Conservation (phyloP, 2,329 filamentous ascomycete genomes). For the Aureobasidium namibiae region DNA sequence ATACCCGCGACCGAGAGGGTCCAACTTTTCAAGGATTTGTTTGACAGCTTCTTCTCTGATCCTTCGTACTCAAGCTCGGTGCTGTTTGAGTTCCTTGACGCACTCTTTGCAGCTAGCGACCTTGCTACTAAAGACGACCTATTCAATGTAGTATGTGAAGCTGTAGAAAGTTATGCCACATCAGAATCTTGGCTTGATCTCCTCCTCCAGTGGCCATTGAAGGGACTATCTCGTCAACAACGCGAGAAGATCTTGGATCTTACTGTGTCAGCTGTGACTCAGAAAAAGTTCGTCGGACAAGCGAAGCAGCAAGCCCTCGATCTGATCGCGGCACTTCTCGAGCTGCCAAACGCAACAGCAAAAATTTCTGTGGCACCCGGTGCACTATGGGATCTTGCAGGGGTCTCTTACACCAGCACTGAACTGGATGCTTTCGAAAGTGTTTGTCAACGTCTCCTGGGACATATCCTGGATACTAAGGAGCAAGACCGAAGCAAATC, state of each 20-base stretch:
- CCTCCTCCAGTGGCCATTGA: slow-evolving; percentile 3
- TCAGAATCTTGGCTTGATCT: neutral
- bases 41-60: neutral
- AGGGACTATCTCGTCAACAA: slow-evolving; percentile 10
- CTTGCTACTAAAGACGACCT: neutral
- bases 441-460: slow-evolving; percentile 1
- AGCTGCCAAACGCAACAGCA: slow-evolving; percentile 16
- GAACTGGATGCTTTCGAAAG: neutral
- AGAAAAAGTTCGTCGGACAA: neutral
- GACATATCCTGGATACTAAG: slow-evolving; percentile 16
- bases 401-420: neutral
- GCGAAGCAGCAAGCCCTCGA: neutral
- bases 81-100: slow-evolving; percentile 1
- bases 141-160: neutral
- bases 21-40: neutral
- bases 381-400: neutral
- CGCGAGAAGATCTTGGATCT: slow-evolving; percentile 12
- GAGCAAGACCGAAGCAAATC: slow-evolving; percentile 18
- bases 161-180: neutral
- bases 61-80: neutral
- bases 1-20: neutral
- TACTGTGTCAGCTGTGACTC: neutral
- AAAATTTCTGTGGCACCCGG: neutral
- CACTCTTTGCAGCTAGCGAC: neutral
- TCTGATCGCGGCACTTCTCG: slow-evolving; percentile 12